Evolutionary conservation across 208 protist genomes (phyloP), one percentile per base, ranked within the genome.

Genomic region (Trypanosoma boissoni): DNA sequence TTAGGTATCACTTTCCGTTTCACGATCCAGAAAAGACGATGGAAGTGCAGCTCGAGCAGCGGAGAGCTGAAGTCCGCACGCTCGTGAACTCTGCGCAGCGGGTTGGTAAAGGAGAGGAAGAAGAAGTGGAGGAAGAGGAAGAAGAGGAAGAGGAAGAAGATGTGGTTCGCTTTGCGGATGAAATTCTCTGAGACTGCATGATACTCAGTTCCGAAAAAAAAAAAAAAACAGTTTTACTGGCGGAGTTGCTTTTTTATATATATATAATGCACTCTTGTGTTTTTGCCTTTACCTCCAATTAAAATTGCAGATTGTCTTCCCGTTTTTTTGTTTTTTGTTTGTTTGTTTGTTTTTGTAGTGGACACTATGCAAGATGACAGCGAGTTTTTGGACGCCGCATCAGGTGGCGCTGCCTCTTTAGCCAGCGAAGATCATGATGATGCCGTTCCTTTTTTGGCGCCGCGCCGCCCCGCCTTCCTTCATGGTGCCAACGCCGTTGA

Each of bases 1-100:
- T 86, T 39, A 78, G 76, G 9, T 94, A 94, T 58, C 87, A 94
- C 62, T 87, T 73, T 36, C 83, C 83, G 0, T 94, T 83, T 43
- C 81, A 89, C 54, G 59, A 90, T 58, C 71, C 74, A 12, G 76
- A 88, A 9, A 58, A 66, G 8, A 80, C 70, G 67, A 51, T 93
- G n/a, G 78, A 83, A 39, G 59, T 87, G 16, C 61, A 68, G 55
- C 20, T 68, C 24, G 60, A 55, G 20, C 55, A 27, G 24, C 29
- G 68, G 2, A 51, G 68, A 28, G 1, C 14, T 0, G 45, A 54
- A 45, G 37, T 42, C 1, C 29, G 50, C 20, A 28, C 0, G 46
- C 34, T 68, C 48, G 10, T 54, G 42, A n/a, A n/a, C n/a, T n/a
- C n/a, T n/a, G n/a, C n/a, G 2, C 9, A 51, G 51, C 43, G 34